Evolutionary conservation across 2,329 filamentous ascomycete genomes (phyloP).

Genomic region (Fusarium camptoceras): DNA sequence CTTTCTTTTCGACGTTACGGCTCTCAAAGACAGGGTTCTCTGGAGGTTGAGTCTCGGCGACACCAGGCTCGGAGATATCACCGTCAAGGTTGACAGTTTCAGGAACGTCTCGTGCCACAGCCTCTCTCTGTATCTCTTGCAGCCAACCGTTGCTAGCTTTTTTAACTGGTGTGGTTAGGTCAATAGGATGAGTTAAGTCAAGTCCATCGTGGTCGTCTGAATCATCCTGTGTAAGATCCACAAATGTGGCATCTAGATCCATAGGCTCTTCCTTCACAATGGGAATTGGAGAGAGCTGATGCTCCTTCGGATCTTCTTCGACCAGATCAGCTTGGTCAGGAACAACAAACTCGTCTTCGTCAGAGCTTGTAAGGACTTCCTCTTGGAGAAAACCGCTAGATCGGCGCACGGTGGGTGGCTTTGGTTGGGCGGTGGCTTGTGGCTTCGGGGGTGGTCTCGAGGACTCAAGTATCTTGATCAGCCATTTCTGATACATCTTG

Average conservation of each 20-base stretch:
- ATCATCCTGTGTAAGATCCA: conserved; percentile 50
- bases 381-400: conserved; percentile 50
- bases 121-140: neutral
- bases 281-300: neutral
- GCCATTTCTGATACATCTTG: conserved; percentile 65
- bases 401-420: conserved; percentile 6
- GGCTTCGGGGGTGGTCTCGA: conserved; percentile 55
- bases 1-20: neutral
- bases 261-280: conserved; percentile 40
- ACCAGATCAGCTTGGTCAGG: conserved; percentile 35
- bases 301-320: neutral
- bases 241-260: conserved; percentile 18
- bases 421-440: conserved; percentile 38
- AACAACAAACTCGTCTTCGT: conserved; percentile 65
- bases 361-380: conserved; percentile 64
- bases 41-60: neutral
- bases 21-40: neutral
- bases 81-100: neutral
- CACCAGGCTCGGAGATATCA: neutral
- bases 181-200: conserved; percentile 32
- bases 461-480: conserved; percentile 59
- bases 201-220: conserved; percentile 22
- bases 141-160: neutral
- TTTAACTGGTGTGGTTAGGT: conserved; percentile 45
- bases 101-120: neutral